Evolutionary conservation across 768 basidiomycete species (phyloP), one percentile per base, ranked within the genome.

Genomic region (Russula lepida): DNA sequence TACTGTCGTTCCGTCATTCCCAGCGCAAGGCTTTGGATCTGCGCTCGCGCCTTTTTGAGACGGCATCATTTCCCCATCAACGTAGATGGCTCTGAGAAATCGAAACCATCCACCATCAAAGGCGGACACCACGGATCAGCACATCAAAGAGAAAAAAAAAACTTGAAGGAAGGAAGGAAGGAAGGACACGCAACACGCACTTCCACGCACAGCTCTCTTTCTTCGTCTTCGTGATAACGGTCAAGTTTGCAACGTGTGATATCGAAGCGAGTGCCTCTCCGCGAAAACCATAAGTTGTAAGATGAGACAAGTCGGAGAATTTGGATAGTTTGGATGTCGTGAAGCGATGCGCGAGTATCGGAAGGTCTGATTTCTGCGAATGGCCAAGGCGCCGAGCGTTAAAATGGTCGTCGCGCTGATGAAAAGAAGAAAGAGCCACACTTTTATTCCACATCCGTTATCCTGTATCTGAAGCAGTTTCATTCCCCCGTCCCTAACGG

Each of bases 261-360:
- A 99, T 92, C 13, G 92, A 95, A 2, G 95, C 97, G 51, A 99
- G 75, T 0, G 97, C 97, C 74, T 99, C 97, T 30, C 97, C 95
- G 54, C 97, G 83, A 73, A 99, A 99, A 0, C 97, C 97, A 71
- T 98, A 98, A 0, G 95, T 98, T 2, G 81, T 79, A 37, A 99
- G 78, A n/a, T 77, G 78, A 35, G 85, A 83, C 56, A 99, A 72
- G 69, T 99, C 97, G 4, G 89, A 85, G 68, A 92, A 99, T 0
- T 83, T 82, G 1, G 84, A 81, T 5, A 99, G 74, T 69, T 98
- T 99, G 3, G 93, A 95, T 0, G 97, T 99, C 15, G 95, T 95
- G 70, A 95, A 98, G 6, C 97, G 80, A 71, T 95, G 89, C 43
- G 95, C 95, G 6, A 99, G 79, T 23, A 99, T 86, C 1, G 92